Percentiles rank a stretch among this genome's conserved stretches.
Evolutionary conservation across 2,329 filamentous ascomycete species (phyloP).

Genomic region (Penicillium freii): DNA sequence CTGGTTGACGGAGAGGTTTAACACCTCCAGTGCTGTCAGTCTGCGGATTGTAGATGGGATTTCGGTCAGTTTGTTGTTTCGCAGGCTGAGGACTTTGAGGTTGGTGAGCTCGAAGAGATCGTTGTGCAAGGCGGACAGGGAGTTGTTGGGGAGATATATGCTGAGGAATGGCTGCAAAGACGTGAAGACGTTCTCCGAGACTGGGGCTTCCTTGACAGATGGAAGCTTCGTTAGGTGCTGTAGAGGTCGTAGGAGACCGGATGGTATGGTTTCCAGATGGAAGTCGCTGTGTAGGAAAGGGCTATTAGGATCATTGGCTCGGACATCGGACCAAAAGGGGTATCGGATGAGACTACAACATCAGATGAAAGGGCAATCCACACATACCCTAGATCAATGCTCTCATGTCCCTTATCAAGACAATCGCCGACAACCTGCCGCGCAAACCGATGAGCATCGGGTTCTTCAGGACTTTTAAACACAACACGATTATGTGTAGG

Average conservation of each 20-base stretch:
- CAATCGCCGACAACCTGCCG: slow-evolving; percentile 40
- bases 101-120: slow-evolving; percentile 45
- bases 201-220: slow-evolving; percentile 31
- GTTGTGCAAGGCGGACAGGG: slow-evolving; percentile 35
- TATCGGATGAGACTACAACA: background rate
- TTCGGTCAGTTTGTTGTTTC: slow-evolving; percentile 45
- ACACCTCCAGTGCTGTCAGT: slow-evolving; percentile 42
- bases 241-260: slow-evolving; percentile 36
- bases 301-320: background rate
- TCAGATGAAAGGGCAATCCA: background rate
- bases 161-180: slow-evolving; percentile 44
- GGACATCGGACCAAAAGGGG: too few species aligned
- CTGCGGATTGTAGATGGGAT: slow-evolving; percentile 44
- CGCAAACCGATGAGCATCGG: slow-evolving; percentile 38
- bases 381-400: slow-evolving; percentile 47
- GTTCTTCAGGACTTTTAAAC: slow-evolving; percentile 29
- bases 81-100: slow-evolving; percentile 46
- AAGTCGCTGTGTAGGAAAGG: slow-evolving; percentile 27
- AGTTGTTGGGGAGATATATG: slow-evolving; percentile 46
- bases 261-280: slow-evolving; percentile 32
- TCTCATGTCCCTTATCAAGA: slow-evolving; percentile 45
- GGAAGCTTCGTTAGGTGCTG: slow-evolving; percentile 44
- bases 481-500: slow-evolving; percentile 5
- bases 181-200: slow-evolving; percentile 39
- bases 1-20: slow-evolving; percentile 48